phyloP scores from a whole-genome alignment of 1,284 basidiomycete genomes.

The Puccinia horiana region DNA sequence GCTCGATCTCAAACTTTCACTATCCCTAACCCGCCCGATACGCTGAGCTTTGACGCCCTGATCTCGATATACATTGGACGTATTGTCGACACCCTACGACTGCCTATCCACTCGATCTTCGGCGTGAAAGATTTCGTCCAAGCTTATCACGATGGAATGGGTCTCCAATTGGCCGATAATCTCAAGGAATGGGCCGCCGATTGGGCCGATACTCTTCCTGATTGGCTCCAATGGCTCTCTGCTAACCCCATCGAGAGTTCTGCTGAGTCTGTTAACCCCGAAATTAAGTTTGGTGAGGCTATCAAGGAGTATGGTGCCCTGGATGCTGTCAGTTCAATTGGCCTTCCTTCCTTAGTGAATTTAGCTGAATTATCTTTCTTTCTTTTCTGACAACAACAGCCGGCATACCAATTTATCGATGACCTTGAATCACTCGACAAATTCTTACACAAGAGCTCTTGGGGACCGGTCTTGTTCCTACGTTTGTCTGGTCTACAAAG shows the following conservation, averaged over 20 bases:
- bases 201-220: not conserved
- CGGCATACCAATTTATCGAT: constrained; percentile 7
- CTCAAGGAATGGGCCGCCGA: constrained; percentile 31
- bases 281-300: not conserved
- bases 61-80: constrained; percentile 32
- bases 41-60: constrained; percentile 17
- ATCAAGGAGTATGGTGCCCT: constrained; percentile 15
- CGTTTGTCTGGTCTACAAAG: not conserved
- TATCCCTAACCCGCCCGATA: constrained; percentile 14
- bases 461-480: not conserved
- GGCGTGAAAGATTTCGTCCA: constrained; percentile 16
- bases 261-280: not conserved
- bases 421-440: constrained; percentile 12
- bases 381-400: not conserved
- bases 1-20: not conserved
- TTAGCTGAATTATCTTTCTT: not conserved
- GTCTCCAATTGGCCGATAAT: not conserved
- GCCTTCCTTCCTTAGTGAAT: not conserved
- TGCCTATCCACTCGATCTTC: not conserved
- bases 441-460: not conserved
- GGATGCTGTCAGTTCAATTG: constrained; percentile 14
- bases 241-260: not conserved
- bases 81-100: not conserved
- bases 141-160: not conserved
- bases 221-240: constrained; percentile 15